Evolutionary conservation across 441 rosid genomes (phyloP), one percentile per base, ranked within the genome.

Genomic region (Syzygium malaccense): DNA sequence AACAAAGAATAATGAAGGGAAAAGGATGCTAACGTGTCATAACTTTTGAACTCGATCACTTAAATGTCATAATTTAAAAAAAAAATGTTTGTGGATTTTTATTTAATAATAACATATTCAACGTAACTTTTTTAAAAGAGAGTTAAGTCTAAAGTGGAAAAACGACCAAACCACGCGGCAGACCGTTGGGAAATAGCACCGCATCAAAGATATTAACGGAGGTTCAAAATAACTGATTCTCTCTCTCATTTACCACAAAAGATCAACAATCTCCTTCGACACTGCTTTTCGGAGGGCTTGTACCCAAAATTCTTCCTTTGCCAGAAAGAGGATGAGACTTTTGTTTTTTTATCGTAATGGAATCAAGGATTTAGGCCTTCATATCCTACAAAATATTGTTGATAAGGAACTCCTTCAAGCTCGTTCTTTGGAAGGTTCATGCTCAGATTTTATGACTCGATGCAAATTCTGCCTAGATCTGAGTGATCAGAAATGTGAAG

Each of bases 21-120:
- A 71, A 37, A 71, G 4, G 26, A 37, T 25, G 19, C 13, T 18
- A 1, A 6, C 8, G 0, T 71, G 2, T 20, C 49, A 4, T 10
- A 5, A 71, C 8, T 37, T 71, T 37, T 71, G 13, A 4, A 71
- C 15, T 71, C 8, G 2, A 71, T 37, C 17, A 37, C 28, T 71
- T 37, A 3, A 37, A 1, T 37, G 7, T 12, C 49, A 33, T 71
- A 71, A 20, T 11, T 37, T 71, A 20, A 28, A 13, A 0, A 41
- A 3, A 10, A 33, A 6, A 3, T 0, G 1, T 33, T 68, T 4
- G 1, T 18, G 2, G 1, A 37, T 18, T 19, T 33, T 4, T 37
- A 9, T 68, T 68, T 68, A 56, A 56, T 9, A 7, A 23, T 10
- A 23, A 33, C 4, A 71, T 10, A 11, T 37, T 5, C 4, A 0